Conservation (phyloP, 805 yeast genomes). For the Starmerella ratchasimensis region DNA sequence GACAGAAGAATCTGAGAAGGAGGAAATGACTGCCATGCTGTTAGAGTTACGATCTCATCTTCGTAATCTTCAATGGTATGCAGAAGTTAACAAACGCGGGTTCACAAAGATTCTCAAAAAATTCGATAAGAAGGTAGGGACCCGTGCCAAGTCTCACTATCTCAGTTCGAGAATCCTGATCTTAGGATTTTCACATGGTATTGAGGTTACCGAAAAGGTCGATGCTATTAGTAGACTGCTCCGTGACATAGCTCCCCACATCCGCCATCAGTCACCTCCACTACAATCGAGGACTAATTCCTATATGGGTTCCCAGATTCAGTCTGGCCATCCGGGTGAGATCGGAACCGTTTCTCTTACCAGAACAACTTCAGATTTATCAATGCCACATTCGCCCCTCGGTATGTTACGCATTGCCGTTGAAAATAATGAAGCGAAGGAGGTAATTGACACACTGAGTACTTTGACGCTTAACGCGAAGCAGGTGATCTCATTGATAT, state of each 20-base stretch:
- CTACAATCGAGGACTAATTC: too few relatives aligned
- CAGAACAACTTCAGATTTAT: too few relatives aligned
- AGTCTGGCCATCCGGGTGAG: too few relatives aligned
- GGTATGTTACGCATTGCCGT: slow-evolving; percentile 21
- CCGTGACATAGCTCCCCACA: slow-evolving; percentile 22
- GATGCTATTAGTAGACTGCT: slow-evolving; percentile 22
- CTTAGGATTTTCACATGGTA: slow-evolving; percentile 62
- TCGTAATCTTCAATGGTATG: slow-evolving; percentile 83
- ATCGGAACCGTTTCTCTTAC: too few relatives aligned
- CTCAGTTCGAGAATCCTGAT: slow-evolving; percentile 57
- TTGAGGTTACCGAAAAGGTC: slow-evolving; percentile 42
- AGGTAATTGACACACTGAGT: slow-evolving; percentile 30
- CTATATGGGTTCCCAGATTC: too few relatives aligned
- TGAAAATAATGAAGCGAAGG: slow-evolving; percentile 33
- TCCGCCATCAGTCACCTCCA: slow-evolving; percentile 1
- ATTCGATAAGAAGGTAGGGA: slow-evolving; percentile 68
- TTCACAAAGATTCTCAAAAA: slow-evolving; percentile 79
- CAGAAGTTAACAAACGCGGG: slow-evolving; percentile 83
- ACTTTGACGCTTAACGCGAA: slow-evolving; percentile 39
- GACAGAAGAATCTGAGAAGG: slow-evolving; percentile 40
- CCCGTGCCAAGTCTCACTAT: slow-evolving; percentile 42
- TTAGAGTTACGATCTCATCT: slow-evolving; percentile 63
- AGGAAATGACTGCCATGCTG: slow-evolving; percentile 51
- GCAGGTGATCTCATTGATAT: slow-evolving; percentile 20
- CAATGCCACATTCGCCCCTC: slow-evolving; percentile 3